phyloP scores from a whole-genome alignment of 768 basidiomycete species.

The Austroboletus festivus region DNA sequence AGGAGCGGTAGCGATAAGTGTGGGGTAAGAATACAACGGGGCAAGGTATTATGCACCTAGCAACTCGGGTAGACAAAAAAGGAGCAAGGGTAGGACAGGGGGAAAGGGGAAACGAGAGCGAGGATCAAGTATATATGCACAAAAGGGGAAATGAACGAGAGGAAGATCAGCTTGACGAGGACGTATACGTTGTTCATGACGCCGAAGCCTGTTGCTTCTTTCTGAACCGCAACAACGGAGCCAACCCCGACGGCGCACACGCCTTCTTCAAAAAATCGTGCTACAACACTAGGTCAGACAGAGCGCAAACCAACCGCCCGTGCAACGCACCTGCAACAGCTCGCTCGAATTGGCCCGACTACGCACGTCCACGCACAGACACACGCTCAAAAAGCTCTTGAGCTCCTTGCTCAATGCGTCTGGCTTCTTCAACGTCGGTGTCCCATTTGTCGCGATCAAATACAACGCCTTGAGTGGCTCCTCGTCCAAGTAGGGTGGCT shows the following conservation, averaged over 20 bases:
- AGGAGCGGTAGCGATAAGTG: too few relatives aligned
- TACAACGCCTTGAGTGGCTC: constrained; percentile 94
- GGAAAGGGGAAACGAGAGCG: not conserved
- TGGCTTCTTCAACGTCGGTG: constrained; percentile 95
- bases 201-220: constrained; percentile 51
- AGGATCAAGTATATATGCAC: not conserved
- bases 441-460: constrained; percentile 96
- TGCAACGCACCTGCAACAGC: constrained; percentile 65
- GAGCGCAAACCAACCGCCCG: too few relatives aligned
- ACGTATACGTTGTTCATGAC: constrained; percentile 15
- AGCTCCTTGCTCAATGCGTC: constrained; percentile 88
- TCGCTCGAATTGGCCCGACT: constrained; percentile 89
- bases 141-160: not conserved
- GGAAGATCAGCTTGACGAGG: not conserved
- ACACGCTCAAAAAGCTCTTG: constrained; percentile 96
- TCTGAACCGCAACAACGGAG: constrained; percentile 81
- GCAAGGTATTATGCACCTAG: too few relatives aligned
- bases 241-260: constrained; percentile 77
- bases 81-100: not conserved
- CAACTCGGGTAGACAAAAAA: too few relatives aligned
- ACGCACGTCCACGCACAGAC: constrained; percentile 93
- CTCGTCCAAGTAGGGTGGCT: constrained; percentile 93
- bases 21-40: too few relatives aligned
- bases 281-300: constrained; percentile 39
- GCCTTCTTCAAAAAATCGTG: constrained; percentile 94